Conservation (phyloP, 345 rosid genomes). For the Brassica cretica region DNA sequence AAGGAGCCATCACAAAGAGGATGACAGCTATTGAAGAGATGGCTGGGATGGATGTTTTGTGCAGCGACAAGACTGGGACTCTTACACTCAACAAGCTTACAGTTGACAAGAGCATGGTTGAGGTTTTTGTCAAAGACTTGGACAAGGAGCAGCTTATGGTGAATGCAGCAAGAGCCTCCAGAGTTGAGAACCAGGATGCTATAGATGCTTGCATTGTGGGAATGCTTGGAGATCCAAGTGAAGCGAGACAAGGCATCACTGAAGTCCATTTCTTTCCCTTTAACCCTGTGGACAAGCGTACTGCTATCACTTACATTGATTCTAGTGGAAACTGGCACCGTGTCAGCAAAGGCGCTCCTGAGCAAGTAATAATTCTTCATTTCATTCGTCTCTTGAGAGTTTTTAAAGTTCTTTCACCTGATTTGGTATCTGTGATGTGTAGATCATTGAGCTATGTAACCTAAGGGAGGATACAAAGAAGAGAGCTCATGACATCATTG, state of each 20-base stretch:
- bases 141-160: conserved; percentile 64
- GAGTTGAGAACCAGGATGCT: conserved; percentile 85
- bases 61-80: conserved; percentile 89
- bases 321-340: conserved; percentile 69
- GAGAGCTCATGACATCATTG: conserved; percentile 78
- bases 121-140: conserved; percentile 64
- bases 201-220: conserved; percentile 46
- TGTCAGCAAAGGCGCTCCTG: conserved; percentile 85
- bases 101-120: conserved; percentile 72
- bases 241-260: conserved; percentile 68
- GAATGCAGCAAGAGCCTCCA: conserved; percentile 76
- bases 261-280: conserved; percentile 86
- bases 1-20: conserved; percentile 87
- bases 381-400: no score
- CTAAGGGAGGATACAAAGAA: conserved; percentile 58
- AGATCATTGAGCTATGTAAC: conserved; percentile 77
- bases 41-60: conserved; percentile 90
- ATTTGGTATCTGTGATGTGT: background rate
- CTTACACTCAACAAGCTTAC: conserved; percentile 89
- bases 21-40: conserved; percentile 93
- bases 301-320: conserved; percentile 80
- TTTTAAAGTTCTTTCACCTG: background rate
- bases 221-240: conserved; percentile 44
- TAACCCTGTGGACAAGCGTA: conserved; percentile 86
- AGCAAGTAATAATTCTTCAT: no score